Conservation (phyloP, 495 filamentous ascomycete genomes). For the Cetradonia linearis region DNA sequence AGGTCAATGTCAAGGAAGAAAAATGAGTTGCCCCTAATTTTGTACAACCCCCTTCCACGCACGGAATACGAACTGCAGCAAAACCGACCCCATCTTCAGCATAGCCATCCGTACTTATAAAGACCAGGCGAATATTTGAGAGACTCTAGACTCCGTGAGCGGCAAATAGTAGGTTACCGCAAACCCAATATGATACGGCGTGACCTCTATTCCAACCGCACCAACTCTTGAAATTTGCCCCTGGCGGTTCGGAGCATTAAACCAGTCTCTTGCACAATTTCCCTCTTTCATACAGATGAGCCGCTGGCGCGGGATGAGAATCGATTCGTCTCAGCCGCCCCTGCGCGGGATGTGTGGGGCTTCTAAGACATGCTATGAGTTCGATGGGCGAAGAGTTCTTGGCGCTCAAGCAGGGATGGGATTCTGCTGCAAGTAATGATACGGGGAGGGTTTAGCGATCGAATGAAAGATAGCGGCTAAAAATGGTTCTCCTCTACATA, state of each 20-base stretch:
- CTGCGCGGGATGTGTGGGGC: background rate
- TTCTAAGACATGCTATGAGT: background rate
- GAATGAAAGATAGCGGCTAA: background rate
- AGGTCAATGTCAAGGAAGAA: background rate
- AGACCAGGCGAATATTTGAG: background rate
- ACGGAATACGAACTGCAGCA: background rate
- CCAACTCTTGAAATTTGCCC: background rate
- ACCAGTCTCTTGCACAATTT: no score
- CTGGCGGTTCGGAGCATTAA: background rate
- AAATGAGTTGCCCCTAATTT: background rate
- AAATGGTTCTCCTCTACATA: background rate
- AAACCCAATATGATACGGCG: background rate
- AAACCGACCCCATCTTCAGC: background rate
- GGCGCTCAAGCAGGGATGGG: background rate
- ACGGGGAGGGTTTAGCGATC: constrained; percentile 2
- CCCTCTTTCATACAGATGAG: background rate
- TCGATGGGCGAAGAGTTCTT: background rate
- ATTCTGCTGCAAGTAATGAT: background rate
- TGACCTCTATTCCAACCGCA: background rate
- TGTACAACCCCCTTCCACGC: background rate
- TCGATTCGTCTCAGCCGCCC: background rate
- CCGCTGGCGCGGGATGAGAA: background rate
- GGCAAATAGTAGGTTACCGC: background rate
- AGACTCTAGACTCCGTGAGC: background rate
- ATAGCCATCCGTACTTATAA: background rate